Evolutionary conservation across 768 basidiomycete genomes (phyloP), one percentile per base, ranked within the genome.

Genomic region (Albatrellus ellisii): DNA sequence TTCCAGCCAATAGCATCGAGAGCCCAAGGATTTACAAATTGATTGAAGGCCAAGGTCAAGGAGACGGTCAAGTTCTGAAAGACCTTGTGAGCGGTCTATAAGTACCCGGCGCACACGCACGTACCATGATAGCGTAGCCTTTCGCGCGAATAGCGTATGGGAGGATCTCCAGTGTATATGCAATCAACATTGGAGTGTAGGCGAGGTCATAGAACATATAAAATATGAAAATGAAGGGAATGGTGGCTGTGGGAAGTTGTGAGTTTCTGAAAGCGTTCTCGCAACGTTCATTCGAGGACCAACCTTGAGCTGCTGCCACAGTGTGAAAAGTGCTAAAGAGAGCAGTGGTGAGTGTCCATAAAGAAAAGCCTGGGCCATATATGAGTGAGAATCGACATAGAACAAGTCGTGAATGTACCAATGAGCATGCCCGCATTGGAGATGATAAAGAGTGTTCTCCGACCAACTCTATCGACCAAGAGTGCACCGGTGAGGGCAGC

Each of bases 61-160:
- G 72, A 77, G 22, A 82, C 65, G 4, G 65, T 64, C 39, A 82
- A 59, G 55, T 78, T 80, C 78, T 79, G 49, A 28, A 22, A 20
- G n/a, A 39, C 15, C 22, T 1, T 37, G 33, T 20, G 12, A 14
- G 32, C 18, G 26, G 4, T 3, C 15, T 20, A 7, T 4, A 18
- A 34, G 22, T 21, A 18, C n/a, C 4, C 50, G 40, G 15, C 17
- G 34, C 38, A 20, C 15, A 8, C 15, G 14, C 17, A 54, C 66
- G 12, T 45, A 77, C 78, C 77, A 86, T 83, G 26, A 83, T 55
- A 6, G 82, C 77, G 46, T 84, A 79, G 0, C 85, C 85, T 52
- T 77, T 84, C 8, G 86, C 86, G 39, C 88, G 77, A 45, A 89
- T 77, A 45, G 65, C 68, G 59, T 75, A 86, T 0, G 86, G 87